Conservation (phyloP, 352 stramenopile species). For the Globisporangium emineosum region DNA sequence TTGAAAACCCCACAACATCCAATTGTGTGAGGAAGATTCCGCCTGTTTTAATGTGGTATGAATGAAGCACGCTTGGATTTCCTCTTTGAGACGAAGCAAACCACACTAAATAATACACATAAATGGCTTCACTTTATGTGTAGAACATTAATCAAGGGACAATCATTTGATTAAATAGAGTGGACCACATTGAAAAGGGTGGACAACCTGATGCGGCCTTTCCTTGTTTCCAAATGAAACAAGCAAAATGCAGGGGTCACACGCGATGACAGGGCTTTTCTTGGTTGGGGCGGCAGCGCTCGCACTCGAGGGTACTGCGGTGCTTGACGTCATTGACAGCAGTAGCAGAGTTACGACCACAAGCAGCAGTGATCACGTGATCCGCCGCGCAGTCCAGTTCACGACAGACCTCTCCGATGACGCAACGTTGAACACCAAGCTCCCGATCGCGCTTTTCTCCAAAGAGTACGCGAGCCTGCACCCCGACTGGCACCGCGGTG, state of each 20-base stretch:
- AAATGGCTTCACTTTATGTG: not conserved
- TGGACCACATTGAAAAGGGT: not conserved
- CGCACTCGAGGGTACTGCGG: not conserved
- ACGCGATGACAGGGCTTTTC: not conserved
- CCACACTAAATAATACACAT: not conserved
- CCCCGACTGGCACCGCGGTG: not conserved
- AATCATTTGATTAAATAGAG: not conserved
- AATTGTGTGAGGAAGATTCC: not conserved
- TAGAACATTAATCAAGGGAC: not conserved
- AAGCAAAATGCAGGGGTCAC: not conserved
- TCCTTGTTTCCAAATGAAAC: not conserved
- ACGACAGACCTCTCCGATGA: not conserved
- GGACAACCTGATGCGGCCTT: not conserved
- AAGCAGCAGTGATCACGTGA: not conserved
- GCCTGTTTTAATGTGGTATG: not conserved
- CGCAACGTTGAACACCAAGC: not conserved
- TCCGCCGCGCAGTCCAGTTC: not conserved
- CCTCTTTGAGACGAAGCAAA: not conserved
- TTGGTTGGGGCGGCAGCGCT: not conserved
- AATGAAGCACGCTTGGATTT: not conserved
- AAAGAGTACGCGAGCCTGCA: not conserved
- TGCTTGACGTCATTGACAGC: not conserved
- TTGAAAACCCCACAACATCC: conserved; percentile 12
- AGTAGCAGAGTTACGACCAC: not conserved
- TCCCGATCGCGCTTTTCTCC: not conserved